Conservation (phyloP, 164 flowering plant genomes). For the Macadamia integrifolia region DNA sequence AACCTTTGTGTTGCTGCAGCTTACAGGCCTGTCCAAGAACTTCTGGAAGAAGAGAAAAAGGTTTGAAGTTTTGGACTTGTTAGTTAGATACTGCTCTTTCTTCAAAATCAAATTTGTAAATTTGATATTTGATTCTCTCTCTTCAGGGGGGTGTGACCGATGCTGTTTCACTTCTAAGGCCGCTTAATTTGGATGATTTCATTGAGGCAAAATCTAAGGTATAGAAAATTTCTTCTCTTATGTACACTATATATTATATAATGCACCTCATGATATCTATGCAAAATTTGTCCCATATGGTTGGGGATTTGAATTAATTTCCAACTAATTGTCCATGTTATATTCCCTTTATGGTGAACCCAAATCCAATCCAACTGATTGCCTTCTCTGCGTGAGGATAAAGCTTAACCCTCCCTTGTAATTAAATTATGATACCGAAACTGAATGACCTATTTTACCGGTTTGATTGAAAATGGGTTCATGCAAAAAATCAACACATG, state of each 20-base stretch:
- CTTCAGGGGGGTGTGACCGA: conserved; percentile 35
- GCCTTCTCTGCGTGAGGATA: too few relatives aligned
- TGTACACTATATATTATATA: background rate
- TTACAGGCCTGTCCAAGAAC: conserved; percentile 93
- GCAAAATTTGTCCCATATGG: too few relatives aligned
- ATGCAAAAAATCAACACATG: too few relatives aligned
- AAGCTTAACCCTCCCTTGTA: too few relatives aligned
- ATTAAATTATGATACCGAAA: too few relatives aligned
- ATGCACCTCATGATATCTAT: background rate
- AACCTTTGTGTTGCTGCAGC: conserved; percentile 97
- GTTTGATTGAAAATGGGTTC: too few relatives aligned
- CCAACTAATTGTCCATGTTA: too few relatives aligned
- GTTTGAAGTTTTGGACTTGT: conserved; percentile 17
- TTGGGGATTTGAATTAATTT: too few relatives aligned
- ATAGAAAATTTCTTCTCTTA: background rate
- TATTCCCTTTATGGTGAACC: too few relatives aligned
- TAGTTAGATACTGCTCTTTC: background rate
- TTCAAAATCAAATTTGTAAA: background rate
- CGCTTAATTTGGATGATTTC: conserved; percentile 76
- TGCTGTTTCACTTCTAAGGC: conserved; percentile 39
- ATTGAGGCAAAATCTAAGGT: conserved; percentile 88
- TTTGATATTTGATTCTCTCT: background rate
- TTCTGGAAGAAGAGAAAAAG: conserved; percentile 58
- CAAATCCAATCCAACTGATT: too few relatives aligned
- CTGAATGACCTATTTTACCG: too few relatives aligned